These are phyloP conservation scores for Xerocomellus chrysenteron DNA, from an alignment of 768 basidiomycete genomes.

Conservation along the genomic window DNA sequence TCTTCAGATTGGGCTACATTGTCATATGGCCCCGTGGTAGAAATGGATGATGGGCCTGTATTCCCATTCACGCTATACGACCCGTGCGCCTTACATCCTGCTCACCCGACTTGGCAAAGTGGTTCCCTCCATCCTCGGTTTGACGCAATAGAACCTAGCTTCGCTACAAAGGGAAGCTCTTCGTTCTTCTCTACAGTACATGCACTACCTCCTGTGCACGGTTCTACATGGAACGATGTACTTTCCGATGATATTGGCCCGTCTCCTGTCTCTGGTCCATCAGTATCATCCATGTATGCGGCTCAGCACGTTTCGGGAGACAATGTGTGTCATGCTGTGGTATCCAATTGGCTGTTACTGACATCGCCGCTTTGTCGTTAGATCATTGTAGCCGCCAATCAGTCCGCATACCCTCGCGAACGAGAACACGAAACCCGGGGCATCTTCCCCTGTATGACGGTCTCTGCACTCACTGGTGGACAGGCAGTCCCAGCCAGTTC, in stretches of 20 bases:
- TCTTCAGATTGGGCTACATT: neutral
- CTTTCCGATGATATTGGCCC: neutral
- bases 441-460: neutral
- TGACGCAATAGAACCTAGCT: neutral
- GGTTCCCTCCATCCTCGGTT: neutral
- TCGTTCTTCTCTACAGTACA: neutral
- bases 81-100: neutral
- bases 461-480: neutral
- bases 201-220: neutral
- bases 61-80: neutral
- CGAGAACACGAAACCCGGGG: neutral
- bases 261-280: neutral
- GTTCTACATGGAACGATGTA: neutral
- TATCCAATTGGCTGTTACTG: neutral
- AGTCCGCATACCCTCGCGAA: neutral
- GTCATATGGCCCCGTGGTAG: no score
- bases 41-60: neutral
- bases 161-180: neutral
- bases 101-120: neutral
- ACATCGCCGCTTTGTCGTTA: neutral
- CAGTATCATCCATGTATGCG: neutral
- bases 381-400: neutral
- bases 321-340: constrained; percentile 6
- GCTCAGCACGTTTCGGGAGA: neutral
- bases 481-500: neutral